Evolutionary conservation across 192 early-diverging fungal genomes (phyloP), one percentile per base, ranked within the genome.

Genomic region (Linnemannia zychae): DNA sequence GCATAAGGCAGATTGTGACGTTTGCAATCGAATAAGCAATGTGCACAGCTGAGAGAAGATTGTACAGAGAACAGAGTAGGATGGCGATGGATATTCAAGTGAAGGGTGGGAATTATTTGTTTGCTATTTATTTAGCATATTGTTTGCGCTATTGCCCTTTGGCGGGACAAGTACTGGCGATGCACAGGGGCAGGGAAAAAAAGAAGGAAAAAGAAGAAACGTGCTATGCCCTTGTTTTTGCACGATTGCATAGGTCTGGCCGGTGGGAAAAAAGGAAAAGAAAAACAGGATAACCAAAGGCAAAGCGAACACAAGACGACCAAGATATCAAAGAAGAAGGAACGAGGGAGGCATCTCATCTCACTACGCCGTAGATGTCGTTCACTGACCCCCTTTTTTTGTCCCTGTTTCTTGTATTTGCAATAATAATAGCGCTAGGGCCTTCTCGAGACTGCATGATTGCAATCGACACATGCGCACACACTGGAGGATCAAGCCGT

Each of bases 401-500:
- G 1, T n/a, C n/a, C 24, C 49, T 50, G 7, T 53, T 31, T 3
- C 57, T 31, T 28, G 31, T 33, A 22, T 22, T 53, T 31, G 57
- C 57, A 63, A 63, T 24, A 63, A 63, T 31, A 63, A 31, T 67
- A 85, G 83, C 44, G 83, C 83, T 7, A 57, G 83, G 40, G 83
- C 83, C 16, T 96, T 96, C 79, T 94, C 91, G 40, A 90, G 95
- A 65, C 92, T 95, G 78, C 94, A 95, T 72, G 95, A 96, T 79
- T 82, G 94, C 15, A 94, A 95, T 74, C 88, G 95, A 5, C 95
- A 96, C 75, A 91, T 92, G 84, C 92, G 94, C 72, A 94, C 95
- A 5, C 95, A 96, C 75, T 92, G 91, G 74, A 92, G 94, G 16
- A 87, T 91, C 63, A 96, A 96, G 82, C 95, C 95, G n/a, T 93